Percentiles rank a stretch among this genome's conserved stretches.
These are phyloP conservation scores for Sphaerosporella brunnea DNA, from an alignment of 495 filamentous ascomycete species.

Conservation along the genomic window DNA sequence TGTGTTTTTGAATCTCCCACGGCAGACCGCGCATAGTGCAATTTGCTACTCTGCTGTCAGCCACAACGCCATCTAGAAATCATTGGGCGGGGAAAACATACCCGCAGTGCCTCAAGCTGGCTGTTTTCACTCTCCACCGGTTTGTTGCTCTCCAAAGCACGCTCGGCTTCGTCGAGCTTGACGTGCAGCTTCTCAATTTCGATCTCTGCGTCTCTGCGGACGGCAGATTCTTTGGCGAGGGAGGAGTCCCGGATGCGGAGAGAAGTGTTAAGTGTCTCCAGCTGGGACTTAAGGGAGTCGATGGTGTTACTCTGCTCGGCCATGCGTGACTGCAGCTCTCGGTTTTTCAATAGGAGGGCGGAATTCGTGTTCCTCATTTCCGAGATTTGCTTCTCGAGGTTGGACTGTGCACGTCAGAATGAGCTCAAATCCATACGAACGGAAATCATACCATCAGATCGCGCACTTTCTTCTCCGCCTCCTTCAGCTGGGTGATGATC, in stretches of 20 bases:
- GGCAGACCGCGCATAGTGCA: slow-evolving; percentile 78
- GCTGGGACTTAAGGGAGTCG: slow-evolving; percentile 59
- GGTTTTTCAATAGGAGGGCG: slow-evolving; percentile 46
- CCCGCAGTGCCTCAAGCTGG: slow-evolving; percentile 24
- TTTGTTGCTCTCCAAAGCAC: slow-evolving; percentile 20
- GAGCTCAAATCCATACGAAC: too few species aligned
- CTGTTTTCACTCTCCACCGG: slow-evolving; percentile 24
- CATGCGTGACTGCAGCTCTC: slow-evolving; percentile 48
- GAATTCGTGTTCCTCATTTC: slow-evolving; percentile 61
- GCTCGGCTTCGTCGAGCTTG: slow-evolving; percentile 22
- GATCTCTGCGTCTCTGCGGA: slow-evolving; percentile 24
- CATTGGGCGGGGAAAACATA: slow-evolving; percentile 17
- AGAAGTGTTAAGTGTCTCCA: slow-evolving; percentile 52
- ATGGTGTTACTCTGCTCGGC: slow-evolving; percentile 47
- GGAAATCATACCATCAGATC: slow-evolving; percentile 26
- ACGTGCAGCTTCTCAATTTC: slow-evolving; percentile 25
- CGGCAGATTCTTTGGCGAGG: slow-evolving; percentile 23
- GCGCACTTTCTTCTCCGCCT: slow-evolving; percentile 43
- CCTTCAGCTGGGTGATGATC: slow-evolving; percentile 82
- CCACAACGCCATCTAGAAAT: too few species aligned
- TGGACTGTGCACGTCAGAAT: slow-evolving; percentile 45
- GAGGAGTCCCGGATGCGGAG: slow-evolving; percentile 56
- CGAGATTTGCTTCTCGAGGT: slow-evolving; percentile 73
- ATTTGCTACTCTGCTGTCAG: slow-evolving; percentile 59
- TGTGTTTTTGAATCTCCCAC: slow-evolving; percentile 80